Percentiles rank a stretch among this genome's conserved stretches.
phyloP scores from a whole-genome alignment of 495 filamentous ascomycete genomes.

The Chaetomium fimeti region DNA sequence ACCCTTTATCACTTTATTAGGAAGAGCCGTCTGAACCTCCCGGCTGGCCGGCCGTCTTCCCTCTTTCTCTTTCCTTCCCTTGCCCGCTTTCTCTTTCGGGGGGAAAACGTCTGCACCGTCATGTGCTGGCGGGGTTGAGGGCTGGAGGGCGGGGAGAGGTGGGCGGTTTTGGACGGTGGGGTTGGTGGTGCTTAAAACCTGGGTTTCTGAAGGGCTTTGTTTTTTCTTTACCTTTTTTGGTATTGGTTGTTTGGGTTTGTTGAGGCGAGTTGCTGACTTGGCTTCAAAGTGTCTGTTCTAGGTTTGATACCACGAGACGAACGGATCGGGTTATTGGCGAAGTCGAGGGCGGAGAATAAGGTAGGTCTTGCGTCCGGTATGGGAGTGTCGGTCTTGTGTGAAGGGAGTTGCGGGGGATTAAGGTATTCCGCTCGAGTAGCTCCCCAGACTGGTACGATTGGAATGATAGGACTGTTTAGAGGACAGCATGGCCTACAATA shows the following conservation, averaged over 20 bases:
- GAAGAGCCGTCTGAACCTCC: conserved; percentile 55
- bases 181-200: conserved; percentile 49
- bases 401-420: background rate
- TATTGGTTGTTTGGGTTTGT: background rate
- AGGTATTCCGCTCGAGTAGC: background rate
- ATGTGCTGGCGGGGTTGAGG: conserved; percentile 44
- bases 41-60: conserved; percentile 17
- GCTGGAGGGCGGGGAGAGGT: conserved; percentile 18
- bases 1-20: conserved; percentile 45
- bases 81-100: conserved; percentile 6
- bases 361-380: background rate
- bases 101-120: conserved; percentile 45
- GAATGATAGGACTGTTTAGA: background rate
- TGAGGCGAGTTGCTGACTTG: conserved; percentile 13
- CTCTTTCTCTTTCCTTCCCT: conserved; percentile 8
- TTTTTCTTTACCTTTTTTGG: conserved; percentile 12
- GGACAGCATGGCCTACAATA: background rate
- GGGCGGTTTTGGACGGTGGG: conserved; percentile 31
- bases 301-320: background rate
- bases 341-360: background rate
- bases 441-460: too few relatives aligned
- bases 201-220: conserved; percentile 49
- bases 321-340: background rate
- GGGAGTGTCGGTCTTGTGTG: background rate
- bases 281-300: background rate